These are phyloP conservation scores for Phlebiopsis gigantea DNA, from an alignment of 768 basidiomycete species.

Conservation along the genomic window DNA sequence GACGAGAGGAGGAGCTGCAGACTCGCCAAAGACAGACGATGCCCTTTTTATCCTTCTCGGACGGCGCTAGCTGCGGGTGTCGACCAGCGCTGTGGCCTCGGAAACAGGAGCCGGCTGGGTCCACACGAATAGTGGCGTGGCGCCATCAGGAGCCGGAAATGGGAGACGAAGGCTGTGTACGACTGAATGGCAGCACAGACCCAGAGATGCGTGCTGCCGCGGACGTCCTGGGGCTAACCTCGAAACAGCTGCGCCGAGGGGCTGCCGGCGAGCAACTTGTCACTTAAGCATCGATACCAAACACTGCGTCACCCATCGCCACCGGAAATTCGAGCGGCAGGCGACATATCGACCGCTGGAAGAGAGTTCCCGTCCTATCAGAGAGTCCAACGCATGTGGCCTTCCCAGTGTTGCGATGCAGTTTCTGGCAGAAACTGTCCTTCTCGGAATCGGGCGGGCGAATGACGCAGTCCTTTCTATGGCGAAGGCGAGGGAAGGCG, in stretches of 20 bases:
- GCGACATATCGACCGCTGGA: background rate
- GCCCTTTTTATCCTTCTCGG: background rate
- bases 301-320: background rate
- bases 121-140: background rate
- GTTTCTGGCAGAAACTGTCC: background rate
- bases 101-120: background rate
- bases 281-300: background rate
- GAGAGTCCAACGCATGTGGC: background rate
- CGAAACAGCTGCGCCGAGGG: background rate
- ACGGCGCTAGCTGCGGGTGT: background rate
- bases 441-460: background rate
- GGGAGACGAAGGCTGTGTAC: background rate
- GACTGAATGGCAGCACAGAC: background rate
- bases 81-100: background rate
- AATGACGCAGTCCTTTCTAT: background rate
- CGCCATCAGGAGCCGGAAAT: background rate
- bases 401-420: background rate
- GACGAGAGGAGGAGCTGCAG: background rate
- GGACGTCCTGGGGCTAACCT: background rate
- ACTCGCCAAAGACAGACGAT: background rate
- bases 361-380: background rate
- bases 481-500: background rate
- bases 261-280: background rate
- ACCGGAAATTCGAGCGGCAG: background rate
- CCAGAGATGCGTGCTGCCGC: background rate